These are phyloP conservation scores for Plasmodium ovale DNA, from an alignment of 169 alveolate genomes.

Conservation along the genomic window DNA sequence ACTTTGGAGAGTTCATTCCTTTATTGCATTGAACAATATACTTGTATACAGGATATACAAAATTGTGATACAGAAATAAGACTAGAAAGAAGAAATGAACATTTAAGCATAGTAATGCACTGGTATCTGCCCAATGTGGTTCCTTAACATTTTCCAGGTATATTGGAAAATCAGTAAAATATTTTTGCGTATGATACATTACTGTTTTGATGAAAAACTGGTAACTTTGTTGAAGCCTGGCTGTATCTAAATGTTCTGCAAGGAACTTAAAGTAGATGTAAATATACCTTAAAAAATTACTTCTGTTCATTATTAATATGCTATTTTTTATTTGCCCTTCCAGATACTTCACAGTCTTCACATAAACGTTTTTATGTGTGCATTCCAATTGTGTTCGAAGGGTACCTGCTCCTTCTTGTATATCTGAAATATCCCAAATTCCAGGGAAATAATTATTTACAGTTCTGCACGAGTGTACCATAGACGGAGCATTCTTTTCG, in stretches of 20 bases:
- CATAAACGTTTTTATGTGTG: slow-evolving; percentile 6
- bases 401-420: neutral
- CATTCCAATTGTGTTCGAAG: neutral
- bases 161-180: slow-evolving; percentile 24
- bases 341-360: slow-evolving; percentile 46
- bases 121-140: slow-evolving; percentile 53
- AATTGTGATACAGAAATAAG: slow-evolving; percentile 28
- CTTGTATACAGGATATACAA: slow-evolving; percentile 28
- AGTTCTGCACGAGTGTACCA: too few species aligned
- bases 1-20: neutral
- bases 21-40: neutral
- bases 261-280: slow-evolving; percentile 21
- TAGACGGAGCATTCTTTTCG: too few species aligned
- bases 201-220: slow-evolving; percentile 26
- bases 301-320: slow-evolving; percentile 57
- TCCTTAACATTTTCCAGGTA: neutral
- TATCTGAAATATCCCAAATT: neutral
- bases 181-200: slow-evolving; percentile 26
- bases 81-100: slow-evolving; percentile 40
- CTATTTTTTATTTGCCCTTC: slow-evolving; percentile 56
- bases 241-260: slow-evolving; percentile 20
- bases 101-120: slow-evolving; percentile 32
- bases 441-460: neutral
- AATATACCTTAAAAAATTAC: slow-evolving; percentile 22
- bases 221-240: slow-evolving; percentile 34